phyloP scores from a whole-genome alignment of 345 rosid genomes.

The Geranium brycei region DNA sequence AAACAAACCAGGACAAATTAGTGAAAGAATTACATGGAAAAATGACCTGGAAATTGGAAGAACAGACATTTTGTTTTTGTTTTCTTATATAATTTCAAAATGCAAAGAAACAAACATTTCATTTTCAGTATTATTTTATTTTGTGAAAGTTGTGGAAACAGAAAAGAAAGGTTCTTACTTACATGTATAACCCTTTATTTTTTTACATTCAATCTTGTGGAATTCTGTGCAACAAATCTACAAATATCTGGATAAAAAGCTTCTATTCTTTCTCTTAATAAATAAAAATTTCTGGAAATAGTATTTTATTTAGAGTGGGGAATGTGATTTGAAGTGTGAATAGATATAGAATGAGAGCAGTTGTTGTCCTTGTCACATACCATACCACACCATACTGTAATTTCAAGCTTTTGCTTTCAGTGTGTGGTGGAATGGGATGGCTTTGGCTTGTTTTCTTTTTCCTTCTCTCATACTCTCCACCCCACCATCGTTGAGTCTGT shows the following conservation, averaged over 20 bases:
- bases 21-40: background rate
- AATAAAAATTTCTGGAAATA: no score
- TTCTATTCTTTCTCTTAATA: background rate
- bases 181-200: slow-evolving; percentile 20
- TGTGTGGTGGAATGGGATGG: no score
- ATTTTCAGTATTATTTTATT: background rate
- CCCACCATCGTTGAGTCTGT: no score
- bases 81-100: background rate
- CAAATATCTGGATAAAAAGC: background rate
- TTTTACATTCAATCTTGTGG: slow-evolving; percentile 3
- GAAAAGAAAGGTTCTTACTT: slow-evolving; percentile 11
- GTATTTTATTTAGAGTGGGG: no score
- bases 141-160: background rate
- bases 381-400: no score
- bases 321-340: no score
- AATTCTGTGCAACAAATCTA: background rate
- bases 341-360: no score
- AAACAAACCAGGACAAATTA: slow-evolving; percentile 20
- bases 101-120: background rate
- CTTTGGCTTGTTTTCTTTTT: no score
- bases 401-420: no score
- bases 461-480: no score
- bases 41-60: slow-evolving; percentile 17
- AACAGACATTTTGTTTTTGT: slow-evolving; percentile 12
- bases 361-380: no score